Evolutionary conservation across 2,329 filamentous ascomycete species (phyloP), one percentile per base, ranked within the genome.

Genomic region (Cryphonectria japonica): DNA sequence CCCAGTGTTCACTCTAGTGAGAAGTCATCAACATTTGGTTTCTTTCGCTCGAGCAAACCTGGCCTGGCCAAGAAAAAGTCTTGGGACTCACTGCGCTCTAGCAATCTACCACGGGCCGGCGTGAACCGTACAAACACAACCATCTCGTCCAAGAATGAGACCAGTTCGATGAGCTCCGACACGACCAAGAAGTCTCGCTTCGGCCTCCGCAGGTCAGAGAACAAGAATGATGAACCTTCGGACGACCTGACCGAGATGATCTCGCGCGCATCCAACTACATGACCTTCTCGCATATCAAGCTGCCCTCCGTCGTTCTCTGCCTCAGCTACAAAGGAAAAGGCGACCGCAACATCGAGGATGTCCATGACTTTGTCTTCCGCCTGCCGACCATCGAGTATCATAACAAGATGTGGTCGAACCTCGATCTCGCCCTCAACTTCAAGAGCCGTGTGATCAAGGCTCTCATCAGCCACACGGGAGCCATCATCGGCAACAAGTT

Each of bases 361-460:
- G 92, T 99, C 22, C 95, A 99, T 81, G 92, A 98, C 78, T 97
- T 99, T 76, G 96, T 99, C 65, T 99, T 99, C 87, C 91, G 94
- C 46, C 89, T 99, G 82, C 96, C 96, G 3, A 92, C 93, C 2
- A 91, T 99, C 63, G 96, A 99, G 80, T 98, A 97, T 83, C 90
- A 94, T 74, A 99, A 99, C 86, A 99, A 99, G 85, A 98, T 95
- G 11, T 99, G 96, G 96, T 98, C 94, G 8, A 99, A 98, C 79
- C 87, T 99, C 8, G 96, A 99, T 78, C 88, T 99, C 13, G 95
- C 95, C 0, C 86, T 98, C 64, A 92, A 94, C 19, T 86, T 99
- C 68, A 98, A 99, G 83, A 97, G 95, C 79, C 95, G 97, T 63
- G 93, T 98, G 71, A 93, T 97, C 78, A 93, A 94, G 78, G 95